Evolutionary conservation across 1,139 yeast species (phyloP).

Genomic region (Diutina pseudorugosa): DNA sequence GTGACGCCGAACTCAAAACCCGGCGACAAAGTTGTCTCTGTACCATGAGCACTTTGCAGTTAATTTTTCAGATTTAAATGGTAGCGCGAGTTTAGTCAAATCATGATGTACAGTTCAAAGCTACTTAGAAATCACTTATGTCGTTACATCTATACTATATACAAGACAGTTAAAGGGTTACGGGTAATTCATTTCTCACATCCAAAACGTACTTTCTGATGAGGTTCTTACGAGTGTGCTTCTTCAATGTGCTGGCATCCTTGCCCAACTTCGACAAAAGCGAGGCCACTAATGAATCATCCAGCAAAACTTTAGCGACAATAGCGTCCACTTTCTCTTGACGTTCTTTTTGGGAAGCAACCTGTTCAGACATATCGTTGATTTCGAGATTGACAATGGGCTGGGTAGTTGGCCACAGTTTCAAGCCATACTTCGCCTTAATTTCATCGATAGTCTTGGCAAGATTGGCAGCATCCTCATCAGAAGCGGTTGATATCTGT

Average conservation of each 20-base stretch:
- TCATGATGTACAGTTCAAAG: too few species aligned
- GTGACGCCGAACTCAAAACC: neutral
- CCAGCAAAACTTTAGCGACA: neutral
- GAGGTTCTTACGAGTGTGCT: conserved; percentile 1
- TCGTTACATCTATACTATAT: neutral
- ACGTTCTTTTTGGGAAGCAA: conserved; percentile 4
- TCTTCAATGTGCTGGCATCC: conserved; percentile 1
- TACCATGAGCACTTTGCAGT: neutral
- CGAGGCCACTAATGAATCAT: neutral
- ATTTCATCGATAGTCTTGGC: conserved; percentile 34
- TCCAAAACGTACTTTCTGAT: conserved; percentile 2
- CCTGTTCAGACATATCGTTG: conserved; percentile 15
- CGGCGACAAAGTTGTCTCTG: neutral
- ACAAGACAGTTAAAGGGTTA: neutral
- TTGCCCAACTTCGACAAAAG: conserved; percentile 3
- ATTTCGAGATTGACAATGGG: conserved; percentile 26
- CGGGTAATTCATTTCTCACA: conserved; percentile 1
- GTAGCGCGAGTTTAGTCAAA: neutral
- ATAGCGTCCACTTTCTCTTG: neutral
- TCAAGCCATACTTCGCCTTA: conserved; percentile 39
- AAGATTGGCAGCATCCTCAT: conserved; percentile 26
- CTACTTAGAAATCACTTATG: neutral
- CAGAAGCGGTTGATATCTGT: conserved; percentile 20
- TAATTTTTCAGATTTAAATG: neutral
- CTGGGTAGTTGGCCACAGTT: conserved; percentile 48